Conservation (phyloP, 2,329 filamentous ascomycete species). For the Pestalotiopsis sp. region DNA sequence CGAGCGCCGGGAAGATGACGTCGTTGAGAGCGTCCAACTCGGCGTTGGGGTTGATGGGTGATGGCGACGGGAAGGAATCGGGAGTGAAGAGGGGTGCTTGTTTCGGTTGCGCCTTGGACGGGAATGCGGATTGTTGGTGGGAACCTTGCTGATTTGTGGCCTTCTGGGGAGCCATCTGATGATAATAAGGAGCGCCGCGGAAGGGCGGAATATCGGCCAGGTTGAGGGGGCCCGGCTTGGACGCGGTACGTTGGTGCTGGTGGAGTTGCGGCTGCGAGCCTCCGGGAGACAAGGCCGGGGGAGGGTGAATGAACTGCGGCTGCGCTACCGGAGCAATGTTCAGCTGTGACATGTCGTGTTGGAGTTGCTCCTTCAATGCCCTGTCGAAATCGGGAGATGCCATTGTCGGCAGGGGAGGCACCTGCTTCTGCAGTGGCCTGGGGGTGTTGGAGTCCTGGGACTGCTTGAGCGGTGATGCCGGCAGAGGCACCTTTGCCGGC, state of each 20-base stretch:
- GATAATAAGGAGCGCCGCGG: conserved; percentile 38
- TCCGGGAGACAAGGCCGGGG: conserved; percentile 25
- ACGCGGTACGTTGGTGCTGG: conserved; percentile 34
- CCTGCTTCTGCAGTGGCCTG: conserved; percentile 45
- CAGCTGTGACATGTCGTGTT: conserved; percentile 62
- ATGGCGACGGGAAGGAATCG: conserved; percentile 58
- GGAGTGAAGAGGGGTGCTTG: conserved; percentile 38
- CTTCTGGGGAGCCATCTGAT: conserved; percentile 29
- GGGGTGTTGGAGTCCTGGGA: conserved; percentile 48
- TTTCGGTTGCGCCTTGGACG: conserved; percentile 58
- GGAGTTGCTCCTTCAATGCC: conserved; percentile 64
- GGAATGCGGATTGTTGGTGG: conserved; percentile 51
- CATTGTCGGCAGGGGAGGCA: conserved; percentile 48
- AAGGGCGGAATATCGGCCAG: conserved; percentile 61
- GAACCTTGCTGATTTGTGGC: conserved; percentile 30
- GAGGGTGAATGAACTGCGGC: conserved; percentile 22
- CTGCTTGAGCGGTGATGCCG: conserved; percentile 59
- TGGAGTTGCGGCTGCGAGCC: conserved; percentile 39
- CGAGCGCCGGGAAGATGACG: conserved; percentile 90
- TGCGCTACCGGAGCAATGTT: conserved; percentile 45
- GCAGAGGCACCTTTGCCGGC: conserved; percentile 63
- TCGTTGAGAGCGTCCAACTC: conserved; percentile 87
- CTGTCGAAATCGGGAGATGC: conserved; percentile 64
- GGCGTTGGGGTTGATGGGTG: conserved; percentile 61
- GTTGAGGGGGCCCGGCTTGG: conserved; percentile 43